A percentile compares a stretch with the other conserved stretches of the same genome.
These are phyloP conservation scores for Fistulina hepatica DNA, from an alignment of 1,284 basidiomycete genomes.

Conservation along the genomic window DNA sequence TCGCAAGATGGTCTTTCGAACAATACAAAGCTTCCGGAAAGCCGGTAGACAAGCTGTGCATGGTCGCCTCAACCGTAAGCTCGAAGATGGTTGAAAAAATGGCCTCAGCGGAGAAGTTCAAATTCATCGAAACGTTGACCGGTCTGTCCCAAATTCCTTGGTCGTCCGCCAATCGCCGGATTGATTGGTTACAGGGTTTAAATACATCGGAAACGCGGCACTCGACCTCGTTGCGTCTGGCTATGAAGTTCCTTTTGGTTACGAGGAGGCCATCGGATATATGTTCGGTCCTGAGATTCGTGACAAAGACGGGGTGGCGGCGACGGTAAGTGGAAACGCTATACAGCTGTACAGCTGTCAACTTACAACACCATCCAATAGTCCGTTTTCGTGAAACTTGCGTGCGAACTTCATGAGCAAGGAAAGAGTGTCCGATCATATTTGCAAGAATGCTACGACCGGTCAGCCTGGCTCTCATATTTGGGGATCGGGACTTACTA, in stretches of 20 bases:
- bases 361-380: background rate
- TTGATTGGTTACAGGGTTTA: slow-evolving; percentile 46
- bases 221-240: slow-evolving; percentile 52
- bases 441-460: slow-evolving; percentile 53
- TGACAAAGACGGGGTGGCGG: slow-evolving; percentile 79
- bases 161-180: background rate
- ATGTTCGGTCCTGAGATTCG: slow-evolving; percentile 71
- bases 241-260: slow-evolving; percentile 69
- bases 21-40: slow-evolving; percentile 49
- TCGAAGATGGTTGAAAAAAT: slow-evolving; percentile 79
- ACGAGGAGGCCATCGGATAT: slow-evolving; percentile 83
- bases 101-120: slow-evolving; percentile 65
- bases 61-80: slow-evolving; percentile 81
- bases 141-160: slow-evolving; percentile 37
- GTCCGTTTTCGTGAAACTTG: slow-evolving; percentile 10
- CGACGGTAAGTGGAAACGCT: slow-evolving; percentile 37
- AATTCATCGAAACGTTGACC: slow-evolving; percentile 73
- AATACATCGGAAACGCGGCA: slow-evolving; percentile 77
- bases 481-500: slow-evolving; percentile 2
- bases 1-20: slow-evolving; percentile 53
- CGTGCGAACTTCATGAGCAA: slow-evolving; percentile 16
- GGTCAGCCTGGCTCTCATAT: slow-evolving; percentile 28
- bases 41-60: slow-evolving; percentile 56
- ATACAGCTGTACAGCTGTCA: background rate
- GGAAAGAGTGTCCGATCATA: slow-evolving; percentile 46